Evolutionary conservation across 148 eudicot genomes (phyloP), one percentile per base, ranked within the genome.

Genomic region (Diospyros lotus): DNA sequence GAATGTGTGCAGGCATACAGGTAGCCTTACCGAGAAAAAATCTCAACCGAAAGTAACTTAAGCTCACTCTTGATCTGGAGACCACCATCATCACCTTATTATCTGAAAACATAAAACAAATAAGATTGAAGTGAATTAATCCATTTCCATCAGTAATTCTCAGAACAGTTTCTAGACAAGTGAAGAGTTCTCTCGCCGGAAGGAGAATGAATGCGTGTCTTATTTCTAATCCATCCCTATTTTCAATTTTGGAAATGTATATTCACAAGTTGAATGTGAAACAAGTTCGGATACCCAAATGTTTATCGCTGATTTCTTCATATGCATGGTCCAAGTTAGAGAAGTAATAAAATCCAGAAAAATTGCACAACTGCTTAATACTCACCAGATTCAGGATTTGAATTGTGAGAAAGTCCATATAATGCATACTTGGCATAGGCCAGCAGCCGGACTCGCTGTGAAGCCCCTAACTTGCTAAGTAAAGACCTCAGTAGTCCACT

Each of bases 401-500:
- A 79, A 53, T 73, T 79, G 68, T 73, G 4, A 74, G 93, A 90
- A 68, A 88, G 88, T 68, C 95, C 98, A 73, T 69, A 79, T 60
- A 90, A 60, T 52, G 95, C 93, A 83, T 76, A 84, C 82, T 86
- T 90, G 65, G 91, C 95, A 89, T 94, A 94, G 55, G 83, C 72
- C 54, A 88, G 81, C 58, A 92, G 83, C 63, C 97, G 87, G 75
- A 81, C 76, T 73, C 78, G 82, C 78, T 78, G 88, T 40, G 97
- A 58, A 72, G 90, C 85, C 43, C 88, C 94, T 75, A 94, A 84
- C 84, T 90, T 94, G 83, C 80, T 75, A 70, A 86, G 82, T 73
- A 90, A 75, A 66, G 90, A 92, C 82, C 93, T 87, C 40, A 94
- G 79, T 43, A 91, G 85, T 54, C 92, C 92, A 74, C 98, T 94